Percentiles rank a stretch among this genome's conserved stretches.
phyloP scores from a whole-genome alignment of 2,329 filamentous ascomycete genomes.

The Trichoderma lentiforme region DNA sequence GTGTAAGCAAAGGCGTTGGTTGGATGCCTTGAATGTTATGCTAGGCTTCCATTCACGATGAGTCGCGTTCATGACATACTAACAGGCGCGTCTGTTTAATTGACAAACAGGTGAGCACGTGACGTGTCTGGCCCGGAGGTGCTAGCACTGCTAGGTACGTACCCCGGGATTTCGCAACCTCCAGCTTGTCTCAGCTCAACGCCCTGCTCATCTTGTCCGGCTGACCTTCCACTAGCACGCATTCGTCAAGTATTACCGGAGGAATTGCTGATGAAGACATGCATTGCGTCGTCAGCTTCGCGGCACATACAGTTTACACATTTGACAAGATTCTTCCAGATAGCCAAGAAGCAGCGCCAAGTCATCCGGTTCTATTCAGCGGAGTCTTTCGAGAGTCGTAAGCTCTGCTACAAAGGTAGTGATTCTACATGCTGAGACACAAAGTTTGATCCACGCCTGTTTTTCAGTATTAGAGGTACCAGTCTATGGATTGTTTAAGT shows the following conservation, averaged over 20 bases:
- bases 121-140: neutral
- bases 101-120: slow-evolving; percentile 32
- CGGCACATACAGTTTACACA: neutral
- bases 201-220: neutral
- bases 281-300: neutral
- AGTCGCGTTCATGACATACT: neutral
- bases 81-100: slow-evolving; percentile 18
- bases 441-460: neutral
- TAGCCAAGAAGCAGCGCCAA: neutral
- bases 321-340: neutral
- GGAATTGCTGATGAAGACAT: neutral
- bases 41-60: slow-evolving; percentile 3
- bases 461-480: neutral
- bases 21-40: neutral
- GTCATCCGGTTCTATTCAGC: neutral
- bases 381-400: neutral
- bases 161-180: neutral
- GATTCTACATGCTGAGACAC: neutral
- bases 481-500: slow-evolving; percentile 14
- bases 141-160: neutral
- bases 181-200: neutral
- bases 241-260: neutral
- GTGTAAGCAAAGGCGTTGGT: neutral
- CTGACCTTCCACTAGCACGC: neutral
- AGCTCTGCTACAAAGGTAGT: neutral